phyloP scores from a whole-genome alignment of 176 grass and related monocot genomes.

The Oryza officinalis region DNA sequence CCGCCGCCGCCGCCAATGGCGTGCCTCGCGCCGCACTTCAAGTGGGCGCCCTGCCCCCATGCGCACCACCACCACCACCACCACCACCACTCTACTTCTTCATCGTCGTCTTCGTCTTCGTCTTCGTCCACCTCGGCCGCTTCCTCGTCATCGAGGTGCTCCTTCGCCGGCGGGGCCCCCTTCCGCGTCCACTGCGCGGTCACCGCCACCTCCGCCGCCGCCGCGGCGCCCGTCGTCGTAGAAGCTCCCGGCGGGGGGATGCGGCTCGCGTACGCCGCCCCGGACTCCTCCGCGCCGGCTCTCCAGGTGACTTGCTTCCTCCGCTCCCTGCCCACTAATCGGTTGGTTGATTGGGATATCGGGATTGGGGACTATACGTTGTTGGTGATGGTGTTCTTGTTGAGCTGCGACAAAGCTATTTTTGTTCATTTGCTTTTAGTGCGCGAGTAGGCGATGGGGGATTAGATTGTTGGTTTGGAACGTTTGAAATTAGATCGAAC shows the following conservation, averaged over 20 bases:
- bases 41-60: conserved; percentile 40
- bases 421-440: neutral
- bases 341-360: neutral
- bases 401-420: neutral
- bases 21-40: conserved; percentile 51
- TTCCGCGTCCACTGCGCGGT: conserved; percentile 38
- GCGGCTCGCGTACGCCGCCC: conserved; percentile 24
- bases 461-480: neutral
- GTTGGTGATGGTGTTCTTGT: neutral
- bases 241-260: conserved; percentile 4
- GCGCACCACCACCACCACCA: conserved; percentile 14
- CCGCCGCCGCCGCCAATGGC: conserved; percentile 35
- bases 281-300: neutral
- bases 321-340: neutral
- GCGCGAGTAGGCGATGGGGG: neutral
- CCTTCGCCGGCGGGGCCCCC: conserved; percentile 12
- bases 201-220: neutral
- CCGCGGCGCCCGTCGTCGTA: conserved; percentile 9
- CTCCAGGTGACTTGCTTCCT: conserved; percentile 33
- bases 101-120: conserved; percentile 14
- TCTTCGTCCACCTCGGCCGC: neutral
- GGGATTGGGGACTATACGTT: neutral
- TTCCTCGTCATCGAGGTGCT: conserved; percentile 30
- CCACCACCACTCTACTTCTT: neutral
- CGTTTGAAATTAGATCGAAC: neutral